A percentile compares a stretch with the other conserved stretches of the same genome.
phyloP scores from a whole-genome alignment of 257 asterid genomes.

The Nicotiana sylvestris region DNA sequence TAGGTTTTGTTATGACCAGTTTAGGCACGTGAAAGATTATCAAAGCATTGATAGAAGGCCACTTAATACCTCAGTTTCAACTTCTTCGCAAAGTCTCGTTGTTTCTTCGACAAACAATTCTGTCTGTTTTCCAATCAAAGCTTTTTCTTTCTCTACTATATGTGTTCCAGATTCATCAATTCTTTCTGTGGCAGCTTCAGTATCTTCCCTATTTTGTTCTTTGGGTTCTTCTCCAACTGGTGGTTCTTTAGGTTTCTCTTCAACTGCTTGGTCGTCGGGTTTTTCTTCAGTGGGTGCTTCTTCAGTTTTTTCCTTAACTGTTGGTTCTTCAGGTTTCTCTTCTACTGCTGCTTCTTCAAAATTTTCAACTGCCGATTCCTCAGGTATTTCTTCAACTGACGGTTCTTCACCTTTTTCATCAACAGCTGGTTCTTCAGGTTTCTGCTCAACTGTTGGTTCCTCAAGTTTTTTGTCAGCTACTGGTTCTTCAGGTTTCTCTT shows the following conservation, averaged over 20 bases:
- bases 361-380: background rate
- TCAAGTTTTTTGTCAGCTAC: background rate
- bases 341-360: background rate
- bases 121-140: background rate
- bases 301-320: background rate
- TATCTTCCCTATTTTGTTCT: background rate
- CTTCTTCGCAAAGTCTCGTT: background rate
- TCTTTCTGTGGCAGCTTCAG: background rate
- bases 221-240: conserved; percentile 1
- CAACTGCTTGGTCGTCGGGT: background rate
- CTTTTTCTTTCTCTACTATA: background rate
- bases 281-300: background rate
- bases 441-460: background rate
- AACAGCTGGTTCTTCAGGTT: background rate
- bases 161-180: conserved; percentile 1
- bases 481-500: background rate
- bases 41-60: background rate
- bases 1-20: conserved; percentile 5
- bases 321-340: conserved; percentile 1
- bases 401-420: background rate
- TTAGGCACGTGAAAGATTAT: background rate
- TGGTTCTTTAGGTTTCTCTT: background rate
- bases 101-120: background rate
- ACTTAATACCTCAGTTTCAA: background rate
- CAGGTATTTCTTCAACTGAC: background rate